Evolutionary conservation across 2,329 filamentous ascomycete genomes (phyloP), one percentile per base, ranked within the genome.

Genomic region (Hypoxylon sp.): DNA sequence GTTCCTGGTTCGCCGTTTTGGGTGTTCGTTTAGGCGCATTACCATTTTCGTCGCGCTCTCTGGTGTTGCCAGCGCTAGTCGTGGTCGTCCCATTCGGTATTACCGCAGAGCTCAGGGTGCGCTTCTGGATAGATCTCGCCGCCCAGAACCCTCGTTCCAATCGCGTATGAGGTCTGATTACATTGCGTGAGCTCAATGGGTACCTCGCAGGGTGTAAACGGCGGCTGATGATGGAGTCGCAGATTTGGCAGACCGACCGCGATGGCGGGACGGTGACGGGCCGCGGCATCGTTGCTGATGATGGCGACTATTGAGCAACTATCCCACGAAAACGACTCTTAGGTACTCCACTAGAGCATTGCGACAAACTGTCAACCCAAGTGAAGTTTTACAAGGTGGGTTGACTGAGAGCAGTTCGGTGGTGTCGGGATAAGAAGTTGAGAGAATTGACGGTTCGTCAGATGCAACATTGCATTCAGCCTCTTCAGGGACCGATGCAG

Each of bases 101-200:
- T 27, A 60, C 41, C 6, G 51, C 53, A 6, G 63, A 55, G 2
- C 40, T 23, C 18, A 65, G 21, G 4, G 33, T 21, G 9, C 53
- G 55, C n/a, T 38, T 58, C 33, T 53, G 52, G 4, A 15, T 2
- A 33, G 21, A 4, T 10, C 24, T 48, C 7, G 27, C 23, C 15
- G 3, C 31, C 27, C 35, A 37, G 1, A 18, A 41, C 43, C 42
- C 60, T 18, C 20, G 56, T 18, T 60, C 58, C 45, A 62, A 43
- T 43, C 60, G 53, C 23, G 38, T 57, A 37, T 55, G 57, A 52
- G 60, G 31, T 38, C 58, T 60, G 58, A 72, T 56, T 48, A 54
- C 40, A 58, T 48, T 75, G 66, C 49, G 80, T 75, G 43, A 75
- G 68, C 40, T 50, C 23, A 60, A 49, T 27, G 57, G 5, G 1